These are phyloP conservation scores for Phalaenopsis equestris DNA, from an alignment of 106 monocot species.

Conservation along the genomic window DNA sequence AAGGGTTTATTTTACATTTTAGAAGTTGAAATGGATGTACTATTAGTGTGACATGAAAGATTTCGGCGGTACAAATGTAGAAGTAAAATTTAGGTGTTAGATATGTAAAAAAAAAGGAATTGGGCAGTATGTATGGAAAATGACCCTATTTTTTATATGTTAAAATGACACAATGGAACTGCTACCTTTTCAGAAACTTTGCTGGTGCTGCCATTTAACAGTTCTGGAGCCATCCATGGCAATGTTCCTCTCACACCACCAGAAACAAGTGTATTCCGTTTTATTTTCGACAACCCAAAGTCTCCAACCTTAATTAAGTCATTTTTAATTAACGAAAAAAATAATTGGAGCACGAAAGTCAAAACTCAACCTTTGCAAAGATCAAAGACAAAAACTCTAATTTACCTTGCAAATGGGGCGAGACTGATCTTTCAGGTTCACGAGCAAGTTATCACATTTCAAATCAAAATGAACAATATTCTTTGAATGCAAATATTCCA, in stretches of 20 bases:
- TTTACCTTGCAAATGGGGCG: constrained; percentile 95
- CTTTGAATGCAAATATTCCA: constrained; percentile 97
- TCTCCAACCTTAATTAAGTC: constrained; percentile 56
- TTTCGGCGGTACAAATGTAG: no score
- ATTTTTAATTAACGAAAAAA: not conserved
- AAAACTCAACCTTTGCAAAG: not conserved
- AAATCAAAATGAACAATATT: constrained; percentile 94
- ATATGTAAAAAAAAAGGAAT: no score
- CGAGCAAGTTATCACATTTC: constrained; percentile 96
- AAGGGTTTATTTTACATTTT: no score
- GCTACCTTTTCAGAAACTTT: constrained; percentile 93
- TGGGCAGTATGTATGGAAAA: no score
- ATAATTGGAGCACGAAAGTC: not conserved
- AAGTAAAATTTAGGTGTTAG: no score
- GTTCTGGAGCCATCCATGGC: constrained; percentile 97
- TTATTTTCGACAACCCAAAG: constrained; percentile 91
- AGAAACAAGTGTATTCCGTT: constrained; percentile 82
- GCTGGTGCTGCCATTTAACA: constrained; percentile 60
- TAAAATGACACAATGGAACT: not conserved
- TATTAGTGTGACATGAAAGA: no score
- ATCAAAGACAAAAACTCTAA: not conserved
- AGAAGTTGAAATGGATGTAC: no score
- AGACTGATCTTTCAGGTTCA: constrained; percentile 78
- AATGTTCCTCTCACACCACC: constrained; percentile 95
- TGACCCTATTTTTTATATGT: not conserved